These are phyloP conservation scores for Pseudogymnoascus sp. DNA, from an alignment of 2,329 filamentous ascomycete genomes.

Conservation along the genomic window DNA sequence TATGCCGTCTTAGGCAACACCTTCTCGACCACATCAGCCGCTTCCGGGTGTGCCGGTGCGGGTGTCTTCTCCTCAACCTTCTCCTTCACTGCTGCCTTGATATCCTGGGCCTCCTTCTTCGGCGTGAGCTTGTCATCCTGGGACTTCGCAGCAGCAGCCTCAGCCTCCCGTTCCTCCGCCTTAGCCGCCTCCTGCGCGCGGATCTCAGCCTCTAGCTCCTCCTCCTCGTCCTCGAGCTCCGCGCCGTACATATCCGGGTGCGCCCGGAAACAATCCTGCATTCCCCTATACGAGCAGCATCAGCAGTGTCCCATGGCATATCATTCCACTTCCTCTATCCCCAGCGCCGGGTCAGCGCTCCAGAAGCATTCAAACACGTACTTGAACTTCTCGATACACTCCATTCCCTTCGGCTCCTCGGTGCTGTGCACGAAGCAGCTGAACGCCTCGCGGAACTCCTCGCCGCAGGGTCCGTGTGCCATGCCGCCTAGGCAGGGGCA, in stretches of 20 bases:
- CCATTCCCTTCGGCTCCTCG: slow-evolving; percentile 94
- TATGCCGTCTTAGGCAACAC: neutral
- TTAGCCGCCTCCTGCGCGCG: slow-evolving; percentile 20
- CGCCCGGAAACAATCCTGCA: slow-evolving; percentile 94
- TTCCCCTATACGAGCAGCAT: slow-evolving; percentile 53
- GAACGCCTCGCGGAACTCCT: slow-evolving; percentile 91
- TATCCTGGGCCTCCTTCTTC: neutral
- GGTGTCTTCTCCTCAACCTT: neutral
- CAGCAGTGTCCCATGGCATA: neutral
- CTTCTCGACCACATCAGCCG: neutral
- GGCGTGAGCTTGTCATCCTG: neutral
- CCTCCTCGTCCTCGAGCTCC: slow-evolving; percentile 74
- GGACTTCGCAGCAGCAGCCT: neutral
- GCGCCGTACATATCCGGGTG: slow-evolving; percentile 90
- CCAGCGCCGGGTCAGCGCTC: neutral
- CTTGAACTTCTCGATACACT: slow-evolving; percentile 98
- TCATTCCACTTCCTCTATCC: slow-evolving; percentile 2
- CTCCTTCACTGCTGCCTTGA: neutral
- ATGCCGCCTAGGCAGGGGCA: slow-evolving; percentile 96
- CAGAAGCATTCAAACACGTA: slow-evolving; percentile 39
- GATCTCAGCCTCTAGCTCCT: slow-evolving; percentile 37
- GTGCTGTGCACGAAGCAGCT: slow-evolving; percentile 97
- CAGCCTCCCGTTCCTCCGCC: slow-evolving; percentile 12
- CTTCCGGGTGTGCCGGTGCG: neutral
- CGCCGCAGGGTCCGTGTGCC: slow-evolving; percentile 91